These are phyloP conservation scores for Epichloe sibirici DNA, from an alignment of 2,329 filamentous ascomycete species.

Conservation along the genomic window DNA sequence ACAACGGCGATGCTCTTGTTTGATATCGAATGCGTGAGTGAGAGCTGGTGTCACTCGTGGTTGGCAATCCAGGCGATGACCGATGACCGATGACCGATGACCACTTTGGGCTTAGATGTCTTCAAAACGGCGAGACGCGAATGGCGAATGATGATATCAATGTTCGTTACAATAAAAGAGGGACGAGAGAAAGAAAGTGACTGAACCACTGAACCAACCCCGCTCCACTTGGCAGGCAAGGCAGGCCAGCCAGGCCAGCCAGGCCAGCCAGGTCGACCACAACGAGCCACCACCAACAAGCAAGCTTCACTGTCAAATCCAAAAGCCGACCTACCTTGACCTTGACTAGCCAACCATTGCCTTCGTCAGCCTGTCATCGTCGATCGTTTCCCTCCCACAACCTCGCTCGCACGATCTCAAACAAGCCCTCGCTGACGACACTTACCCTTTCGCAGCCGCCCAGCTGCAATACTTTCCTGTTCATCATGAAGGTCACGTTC, in stretches of 20 bases:
- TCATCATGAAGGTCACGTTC: constrained; percentile 58
- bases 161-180: background rate
- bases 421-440: constrained; percentile 2
- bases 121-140: too few species aligned
- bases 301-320: background rate
- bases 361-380: constrained; percentile 7
- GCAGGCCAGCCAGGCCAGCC: too few species aligned
- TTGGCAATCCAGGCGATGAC: too few species aligned
- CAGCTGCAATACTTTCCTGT: constrained; percentile 19
- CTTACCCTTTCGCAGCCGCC: constrained; percentile 3
- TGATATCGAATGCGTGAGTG: too few species aligned
- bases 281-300: constrained; percentile 4
- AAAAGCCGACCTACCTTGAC: background rate
- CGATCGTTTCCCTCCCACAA: background rate
- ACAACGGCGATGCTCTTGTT: too few species aligned
- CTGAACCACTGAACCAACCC: background rate
- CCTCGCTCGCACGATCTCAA: background rate
- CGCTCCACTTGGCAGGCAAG: background rate
- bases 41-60: too few species aligned
- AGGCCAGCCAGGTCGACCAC: background rate
- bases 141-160: background rate
- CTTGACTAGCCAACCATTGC: constrained; percentile 7
- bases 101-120: too few species aligned
- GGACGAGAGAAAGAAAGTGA: background rate
- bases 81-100: too few species aligned